Base-by-base conservation (phyloP, 129 eudicot species). In the Ambrosia artemisiifolia region DNA sequence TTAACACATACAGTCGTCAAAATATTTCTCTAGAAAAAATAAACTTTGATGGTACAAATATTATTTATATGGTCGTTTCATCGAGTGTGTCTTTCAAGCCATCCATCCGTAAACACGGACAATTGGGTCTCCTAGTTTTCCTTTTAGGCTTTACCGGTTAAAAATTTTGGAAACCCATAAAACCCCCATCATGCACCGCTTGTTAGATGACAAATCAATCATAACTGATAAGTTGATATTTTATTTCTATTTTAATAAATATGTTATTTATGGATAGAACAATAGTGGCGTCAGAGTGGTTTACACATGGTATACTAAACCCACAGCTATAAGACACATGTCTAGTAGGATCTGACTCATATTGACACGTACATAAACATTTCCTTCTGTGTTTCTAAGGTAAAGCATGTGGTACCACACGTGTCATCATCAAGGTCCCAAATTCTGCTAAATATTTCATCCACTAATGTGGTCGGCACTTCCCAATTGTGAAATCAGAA, bases 311-410 rank as follows among this genome's bases (percentile, higher is more conserved):
- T 5, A 2, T n/a, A 55, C 63, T 62, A 9, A 62, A 38, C 79
- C 79, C 67, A 65, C 48, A 42, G 7, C 0, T 3, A 67, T 54
- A 57, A 12, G 69, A 75, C 80, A 67, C 70, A 68, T 76, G 75
- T 76, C 70, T 69, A 76, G 75, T 77, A 77, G 75, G 81, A 77
- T 77, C 70, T 77, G 81, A 77, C 24, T 69, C 81, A 61, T 69
- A 60, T 77, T 59, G 70, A 76, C 81, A 77, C 81, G 75, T 77
- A 60, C 18, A 16, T 49, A 59, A 57, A 24, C 55, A 51, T 49
- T 28, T n/a, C 5, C 9, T 24, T 55, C 13, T 44, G 49, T 46
- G 61, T 6, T 18, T 67, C 7, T 44, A 11, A 11, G 49, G 19
- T 11, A 48, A 74, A 49, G 33, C 11, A 16, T 55, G 69, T 11